Base-by-base conservation (phyloP, 208 protist species). In the Acanthamoeba divionensis region DNA sequence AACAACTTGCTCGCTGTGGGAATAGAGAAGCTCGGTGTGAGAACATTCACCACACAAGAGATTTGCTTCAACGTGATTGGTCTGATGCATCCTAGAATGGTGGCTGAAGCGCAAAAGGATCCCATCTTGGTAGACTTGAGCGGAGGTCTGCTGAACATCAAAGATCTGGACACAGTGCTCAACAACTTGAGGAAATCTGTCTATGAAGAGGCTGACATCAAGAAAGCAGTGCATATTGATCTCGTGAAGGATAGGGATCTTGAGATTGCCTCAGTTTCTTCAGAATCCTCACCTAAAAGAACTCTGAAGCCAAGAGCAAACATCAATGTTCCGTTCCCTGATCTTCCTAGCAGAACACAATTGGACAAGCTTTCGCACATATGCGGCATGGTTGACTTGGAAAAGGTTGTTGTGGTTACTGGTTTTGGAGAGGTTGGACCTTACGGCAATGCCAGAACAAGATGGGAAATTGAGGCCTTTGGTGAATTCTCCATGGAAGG, bases 361-460 rank as follows among this genome's bases (percentile, higher is more conserved):
- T 83, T 92, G 50, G 62, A 90, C 36, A 90, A 93, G 90, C 50
- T 65, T 33, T 65, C 50, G 21, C 3, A 92, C 50, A 47, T 95
- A n/a, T 41, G 92, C 82, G 91, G 91, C 33, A 93, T 96, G 90
- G 47, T 96, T n/a, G 94, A 96, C 91, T 82, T 95, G 33, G 86
- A 92, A 52, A 36, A 79, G 12, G 89, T 96, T 9, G 91, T 95
- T 29, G 95, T 96, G 10, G 87, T 95, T 2, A 95, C 93, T 13
- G 95, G 95, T 36, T 96, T 92, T 69, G 95, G 95, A 44, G 95
- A 96, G 62, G 91, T 96, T 7, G 95, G 95, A 9, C 95, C 95
- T n/a, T 96, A 69, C 55, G 95, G 95, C 41, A 94, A 91, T 75
- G 48, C 92, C 3, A 26, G 92, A 18, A 96, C 95, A 15, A 54